phyloP scores from a whole-genome alignment of 2,329 filamentous ascomycete genomes.

The Scleromitrula shiraiana region DNA sequence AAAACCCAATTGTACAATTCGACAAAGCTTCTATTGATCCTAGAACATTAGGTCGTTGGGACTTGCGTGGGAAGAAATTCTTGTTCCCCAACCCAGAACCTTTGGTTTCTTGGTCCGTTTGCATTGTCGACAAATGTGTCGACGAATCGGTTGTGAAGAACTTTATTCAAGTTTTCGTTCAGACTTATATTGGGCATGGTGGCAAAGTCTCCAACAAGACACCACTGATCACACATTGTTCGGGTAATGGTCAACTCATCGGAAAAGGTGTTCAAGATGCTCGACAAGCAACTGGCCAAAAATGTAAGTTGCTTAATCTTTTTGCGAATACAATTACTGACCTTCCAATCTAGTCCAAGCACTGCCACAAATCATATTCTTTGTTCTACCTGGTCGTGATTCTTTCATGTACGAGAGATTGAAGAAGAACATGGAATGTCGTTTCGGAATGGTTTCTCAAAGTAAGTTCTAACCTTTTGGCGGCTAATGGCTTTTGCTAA shows the following conservation, averaged over 20 bases:
- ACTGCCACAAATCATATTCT: slow-evolving; percentile 67
- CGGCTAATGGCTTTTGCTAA: neutral
- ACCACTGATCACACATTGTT: slow-evolving; percentile 33
- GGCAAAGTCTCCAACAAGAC: slow-evolving; percentile 42
- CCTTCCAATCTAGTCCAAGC: too few species aligned
- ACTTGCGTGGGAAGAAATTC: slow-evolving; percentile 76
- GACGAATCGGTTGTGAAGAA: slow-evolving; percentile 37
- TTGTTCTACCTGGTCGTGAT: slow-evolving; percentile 67
- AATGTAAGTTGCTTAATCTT: too few species aligned
- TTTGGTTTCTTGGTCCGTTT: slow-evolving; percentile 68
- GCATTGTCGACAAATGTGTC: slow-evolving; percentile 53
- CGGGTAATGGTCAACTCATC: slow-evolving; percentile 11
- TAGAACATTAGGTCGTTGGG: slow-evolving; percentile 69
- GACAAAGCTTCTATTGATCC: slow-evolving; percentile 43
- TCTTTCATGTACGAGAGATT: slow-evolving; percentile 69
- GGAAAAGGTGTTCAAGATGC: slow-evolving; percentile 10
- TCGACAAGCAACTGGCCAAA: slow-evolving; percentile 18
- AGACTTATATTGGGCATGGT: slow-evolving; percentile 53
- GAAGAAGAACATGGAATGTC: slow-evolving; percentile 84
- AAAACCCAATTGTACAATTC: slow-evolving; percentile 65
- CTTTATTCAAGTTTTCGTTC: slow-evolving; percentile 54
- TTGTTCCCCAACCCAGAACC: slow-evolving; percentile 51
- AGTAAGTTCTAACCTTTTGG: slow-evolving; percentile 23
- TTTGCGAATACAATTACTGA: too few species aligned
- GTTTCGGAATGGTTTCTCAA: slow-evolving; percentile 76